Evolutionary conservation across 331 rosid genomes (phyloP).

Genomic region (Malus hybrid): DNA sequence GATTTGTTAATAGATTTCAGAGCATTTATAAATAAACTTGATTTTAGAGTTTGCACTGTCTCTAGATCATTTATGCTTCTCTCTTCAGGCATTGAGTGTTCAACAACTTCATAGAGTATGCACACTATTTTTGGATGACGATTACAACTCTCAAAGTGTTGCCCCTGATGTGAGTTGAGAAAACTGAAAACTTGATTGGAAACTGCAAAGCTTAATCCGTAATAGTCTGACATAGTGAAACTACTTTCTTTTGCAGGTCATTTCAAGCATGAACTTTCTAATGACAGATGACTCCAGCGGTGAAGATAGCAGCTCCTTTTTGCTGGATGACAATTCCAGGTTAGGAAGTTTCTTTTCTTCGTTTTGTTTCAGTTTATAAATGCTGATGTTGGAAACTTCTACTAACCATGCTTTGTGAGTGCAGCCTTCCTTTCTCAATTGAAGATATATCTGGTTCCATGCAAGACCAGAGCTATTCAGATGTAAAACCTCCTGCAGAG

Average conservation of each 20-base stretch:
- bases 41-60: not conserved
- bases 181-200: not conserved
- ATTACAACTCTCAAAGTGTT: slow-evolving; percentile 45
- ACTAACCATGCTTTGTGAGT: slow-evolving; percentile 23
- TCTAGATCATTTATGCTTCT: slow-evolving; percentile 1
- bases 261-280: slow-evolving; percentile 59
- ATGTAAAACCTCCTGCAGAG: slow-evolving; percentile 58
- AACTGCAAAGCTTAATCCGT: not conserved
- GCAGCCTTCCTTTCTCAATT: slow-evolving; percentile 71
- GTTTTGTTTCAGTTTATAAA: not conserved
- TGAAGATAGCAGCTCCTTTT: slow-evolving; percentile 39
- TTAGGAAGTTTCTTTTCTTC: slow-evolving; percentile 2
- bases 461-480: slow-evolving; percentile 39
- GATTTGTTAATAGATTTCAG: not conserved
- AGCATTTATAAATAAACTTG: not conserved
- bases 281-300: slow-evolving; percentile 50
- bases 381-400: not conserved
- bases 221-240: not conserved
- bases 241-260: slow-evolving; percentile 42
- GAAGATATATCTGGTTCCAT: slow-evolving; percentile 56
- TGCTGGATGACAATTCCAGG: slow-evolving; percentile 91
- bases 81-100: slow-evolving; percentile 55
- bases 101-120: slow-evolving; percentile 84
- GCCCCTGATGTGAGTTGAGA: slow-evolving; percentile 58
- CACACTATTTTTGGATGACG: slow-evolving; percentile 53